Percentiles rank a stretch among this genome's conserved stretches.
Conservation (phyloP, 1,284 basidiomycete species). For the Rhodotorula glutinis region DNA sequence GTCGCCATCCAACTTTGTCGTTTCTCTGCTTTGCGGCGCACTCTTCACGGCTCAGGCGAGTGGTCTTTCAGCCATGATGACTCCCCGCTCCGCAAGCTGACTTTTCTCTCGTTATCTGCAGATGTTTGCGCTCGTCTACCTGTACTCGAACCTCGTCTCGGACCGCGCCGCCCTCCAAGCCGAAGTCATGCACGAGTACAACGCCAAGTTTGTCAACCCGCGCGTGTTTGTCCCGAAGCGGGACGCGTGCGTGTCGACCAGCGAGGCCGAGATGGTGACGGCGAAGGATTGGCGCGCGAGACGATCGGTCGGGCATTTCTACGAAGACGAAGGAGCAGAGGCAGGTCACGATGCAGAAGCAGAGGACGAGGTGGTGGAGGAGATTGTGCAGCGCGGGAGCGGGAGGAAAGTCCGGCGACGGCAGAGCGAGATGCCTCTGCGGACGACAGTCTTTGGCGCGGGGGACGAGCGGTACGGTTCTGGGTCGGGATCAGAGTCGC, state of each 20-base stretch:
- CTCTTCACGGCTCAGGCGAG: slow-evolving; percentile 27
- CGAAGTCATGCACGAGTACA: slow-evolving; percentile 83
- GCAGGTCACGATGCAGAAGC: too few relatives aligned
- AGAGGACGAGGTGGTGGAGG: not conserved
- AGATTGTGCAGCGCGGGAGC: slow-evolving; percentile 3
- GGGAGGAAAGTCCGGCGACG: slow-evolving; percentile 10
- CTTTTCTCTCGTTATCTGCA: slow-evolving; percentile 1
- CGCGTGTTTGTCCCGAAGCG: slow-evolving; percentile 55
- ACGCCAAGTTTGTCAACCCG: slow-evolving; percentile 72
- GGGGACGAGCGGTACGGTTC: too few relatives aligned
- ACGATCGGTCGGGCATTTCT: too few relatives aligned
- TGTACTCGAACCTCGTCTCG: slow-evolving; percentile 69
- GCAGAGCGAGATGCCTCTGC: slow-evolving; percentile 4
- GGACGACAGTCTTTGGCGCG: too few relatives aligned
- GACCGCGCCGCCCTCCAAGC: slow-evolving; percentile 70
- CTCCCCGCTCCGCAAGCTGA: not conserved
- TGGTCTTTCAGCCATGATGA: too few relatives aligned
- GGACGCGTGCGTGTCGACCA: slow-evolving; percentile 26
- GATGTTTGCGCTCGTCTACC: slow-evolving; percentile 54
- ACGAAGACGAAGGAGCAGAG: not conserved
- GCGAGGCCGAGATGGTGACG: slow-evolving; percentile 27
- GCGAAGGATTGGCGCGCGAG: slow-evolving; percentile 3
- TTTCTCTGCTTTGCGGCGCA: slow-evolving; percentile 14
- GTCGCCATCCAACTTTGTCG: slow-evolving; percentile 30
- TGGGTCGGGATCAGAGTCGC: not conserved